A percentile compares a stretch with the other conserved stretches of the same genome.
Conservation (phyloP, 805 yeast species). For the Debaryomyces maramus region DNA sequence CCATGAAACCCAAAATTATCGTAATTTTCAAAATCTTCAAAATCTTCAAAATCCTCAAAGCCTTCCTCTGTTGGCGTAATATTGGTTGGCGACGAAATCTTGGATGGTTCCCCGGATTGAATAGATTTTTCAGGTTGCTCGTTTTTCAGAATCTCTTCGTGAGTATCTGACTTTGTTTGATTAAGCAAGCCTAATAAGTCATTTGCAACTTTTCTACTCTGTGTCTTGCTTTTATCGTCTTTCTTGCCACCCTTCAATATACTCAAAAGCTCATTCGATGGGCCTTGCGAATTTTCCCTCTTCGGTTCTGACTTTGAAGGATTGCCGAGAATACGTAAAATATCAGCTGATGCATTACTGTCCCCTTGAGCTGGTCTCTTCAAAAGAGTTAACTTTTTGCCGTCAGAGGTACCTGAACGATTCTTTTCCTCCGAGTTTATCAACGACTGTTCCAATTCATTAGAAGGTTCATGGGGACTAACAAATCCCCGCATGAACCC, state of each 20-base stretch:
- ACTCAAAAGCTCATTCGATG: conserved; percentile 19
- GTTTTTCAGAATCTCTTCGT: neutral
- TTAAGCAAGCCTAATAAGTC: conserved; percentile 19
- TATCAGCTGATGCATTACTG: conserved; percentile 3
- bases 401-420: conserved; percentile 12
- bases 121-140: no score
- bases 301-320: neutral
- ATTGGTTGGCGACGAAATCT: no score
- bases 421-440: conserved; percentile 7
- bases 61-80: conserved; percentile 16
- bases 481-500: neutral
- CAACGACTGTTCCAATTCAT: conserved; percentile 24
- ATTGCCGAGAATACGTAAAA: conserved; percentile 2
- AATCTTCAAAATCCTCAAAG: conserved; percentile 34
- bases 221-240: neutral
- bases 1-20: conserved; percentile 14
- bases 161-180: no score
- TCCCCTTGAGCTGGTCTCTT: conserved; percentile 17
- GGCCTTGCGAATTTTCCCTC: neutral
- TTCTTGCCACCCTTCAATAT: conserved; percentile 9
- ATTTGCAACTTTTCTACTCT: conserved; percentile 6
- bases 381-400: conserved; percentile 30
- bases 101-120: no score
- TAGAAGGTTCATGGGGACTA: conserved; percentile 21
- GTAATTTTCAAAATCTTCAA: conserved; percentile 34